Evolutionary conservation across 139 green algal species (phyloP).

Genomic region (Coelastrella sp.): DNA sequence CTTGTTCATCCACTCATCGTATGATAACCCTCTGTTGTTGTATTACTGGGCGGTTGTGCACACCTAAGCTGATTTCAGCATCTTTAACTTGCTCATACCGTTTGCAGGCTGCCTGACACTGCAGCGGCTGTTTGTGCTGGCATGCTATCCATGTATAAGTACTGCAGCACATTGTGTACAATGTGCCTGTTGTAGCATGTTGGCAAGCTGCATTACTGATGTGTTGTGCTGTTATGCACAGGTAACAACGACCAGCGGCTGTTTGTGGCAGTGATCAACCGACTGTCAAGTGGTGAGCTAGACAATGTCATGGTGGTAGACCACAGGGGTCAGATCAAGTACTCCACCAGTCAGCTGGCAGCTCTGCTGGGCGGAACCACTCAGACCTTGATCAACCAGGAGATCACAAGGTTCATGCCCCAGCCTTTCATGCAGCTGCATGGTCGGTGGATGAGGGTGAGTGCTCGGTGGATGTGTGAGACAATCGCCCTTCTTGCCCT

Average conservation of each 20-base stretch:
- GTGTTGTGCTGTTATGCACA: neutral
- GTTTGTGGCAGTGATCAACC: conserved; percentile 48
- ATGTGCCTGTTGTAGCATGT: no score
- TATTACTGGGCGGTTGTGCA: no score
- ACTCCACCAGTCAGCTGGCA: conserved; percentile 56
- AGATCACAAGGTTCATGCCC: conserved; percentile 51
- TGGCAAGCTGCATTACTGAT: neutral
- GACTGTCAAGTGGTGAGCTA: conserved; percentile 10
- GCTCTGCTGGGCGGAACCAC: conserved; percentile 43
- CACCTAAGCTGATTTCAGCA: no score
- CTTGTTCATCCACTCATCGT: no score
- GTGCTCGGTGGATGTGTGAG: no score
- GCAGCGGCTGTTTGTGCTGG: no score
- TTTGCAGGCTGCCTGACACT: no score
- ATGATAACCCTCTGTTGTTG: no score
- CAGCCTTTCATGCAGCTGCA: conserved; percentile 62
- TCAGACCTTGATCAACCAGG: conserved; percentile 45
- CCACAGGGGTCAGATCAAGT: conserved; percentile 58
- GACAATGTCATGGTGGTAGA: conserved; percentile 59
- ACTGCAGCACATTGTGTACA: no score
- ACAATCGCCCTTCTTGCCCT: neutral
- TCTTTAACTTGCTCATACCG: no score
- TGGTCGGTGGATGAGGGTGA: conserved; percentile 56
- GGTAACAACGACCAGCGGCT: conserved; percentile 57
- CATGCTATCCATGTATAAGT: no score